Conservation (phyloP, 352 stramenopile species). For the Phytophthora pisi region DNA sequence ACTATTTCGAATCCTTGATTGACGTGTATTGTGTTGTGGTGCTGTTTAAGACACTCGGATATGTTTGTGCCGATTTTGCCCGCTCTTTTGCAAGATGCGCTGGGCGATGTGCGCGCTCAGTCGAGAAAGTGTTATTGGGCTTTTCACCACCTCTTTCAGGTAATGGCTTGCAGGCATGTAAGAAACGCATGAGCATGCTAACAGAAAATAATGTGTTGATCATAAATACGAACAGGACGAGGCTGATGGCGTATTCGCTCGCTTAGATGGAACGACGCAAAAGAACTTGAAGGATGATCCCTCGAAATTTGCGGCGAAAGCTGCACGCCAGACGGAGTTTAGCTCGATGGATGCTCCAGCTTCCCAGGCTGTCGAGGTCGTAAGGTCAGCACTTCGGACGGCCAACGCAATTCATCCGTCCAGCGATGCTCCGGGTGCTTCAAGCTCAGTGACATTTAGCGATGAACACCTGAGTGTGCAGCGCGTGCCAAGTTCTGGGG, state of each 20-base stretch:
- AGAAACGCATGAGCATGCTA: not conserved
- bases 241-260: slow-evolving; percentile 55
- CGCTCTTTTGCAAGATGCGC: slow-evolving; percentile 63
- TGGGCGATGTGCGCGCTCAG: slow-evolving; percentile 76
- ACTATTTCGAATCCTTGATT: slow-evolving; percentile 1
- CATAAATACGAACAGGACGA: slow-evolving; percentile 38
- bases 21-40: not conserved
- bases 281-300: slow-evolving; percentile 59
- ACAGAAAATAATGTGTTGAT: slow-evolving; percentile 8
- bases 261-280: slow-evolving; percentile 74
- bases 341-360: slow-evolving; percentile 13
- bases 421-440: slow-evolving; percentile 10
- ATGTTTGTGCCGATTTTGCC: slow-evolving; percentile 68
- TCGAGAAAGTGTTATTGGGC: slow-evolving; percentile 84
- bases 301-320: slow-evolving; percentile 31
- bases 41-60: slow-evolving; percentile 53
- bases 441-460: slow-evolving; percentile 26
- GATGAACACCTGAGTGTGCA: slow-evolving; percentile 9
- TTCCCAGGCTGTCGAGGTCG: slow-evolving; percentile 11
- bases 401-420: slow-evolving; percentile 18
- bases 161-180: slow-evolving; percentile 17
- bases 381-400: slow-evolving; percentile 17
- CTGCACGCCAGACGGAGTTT: slow-evolving; percentile 17
- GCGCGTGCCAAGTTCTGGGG: slow-evolving; percentile 12
- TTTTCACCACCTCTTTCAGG: slow-evolving; percentile 69